Conservation (phyloP, 495 filamentous ascomycete genomes). For the Pyronema domesticum region DNA sequence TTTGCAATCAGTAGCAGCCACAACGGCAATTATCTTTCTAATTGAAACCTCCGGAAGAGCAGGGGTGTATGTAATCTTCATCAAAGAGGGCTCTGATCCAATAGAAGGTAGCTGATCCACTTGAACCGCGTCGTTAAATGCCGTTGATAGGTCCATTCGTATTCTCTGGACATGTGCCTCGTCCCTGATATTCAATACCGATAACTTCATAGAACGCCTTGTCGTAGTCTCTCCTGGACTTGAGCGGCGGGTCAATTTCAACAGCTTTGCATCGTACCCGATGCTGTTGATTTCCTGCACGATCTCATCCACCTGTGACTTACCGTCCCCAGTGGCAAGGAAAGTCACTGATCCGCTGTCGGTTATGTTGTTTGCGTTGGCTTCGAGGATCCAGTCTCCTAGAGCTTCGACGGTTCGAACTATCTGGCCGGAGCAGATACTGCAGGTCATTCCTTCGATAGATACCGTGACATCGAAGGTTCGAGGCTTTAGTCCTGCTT, state of each 20-base stretch:
- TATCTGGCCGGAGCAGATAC: slow-evolving; percentile 57
- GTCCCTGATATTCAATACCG: too few relatives aligned
- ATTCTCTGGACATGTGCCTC: too few relatives aligned
- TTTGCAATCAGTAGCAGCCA: slow-evolving; percentile 51
- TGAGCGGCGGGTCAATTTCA: slow-evolving; percentile 22
- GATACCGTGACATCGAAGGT: slow-evolving; percentile 39
- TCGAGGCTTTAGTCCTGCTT: slow-evolving; percentile 27
- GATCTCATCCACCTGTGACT: slow-evolving; percentile 10
- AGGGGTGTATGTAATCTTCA: slow-evolving; percentile 50
- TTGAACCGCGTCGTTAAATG: too few relatives aligned
- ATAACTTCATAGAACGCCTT: too few relatives aligned
- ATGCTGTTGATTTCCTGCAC: slow-evolving; percentile 1
- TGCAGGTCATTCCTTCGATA: slow-evolving; percentile 76
- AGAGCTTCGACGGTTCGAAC: slow-evolving; percentile 41
- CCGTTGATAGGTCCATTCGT: too few relatives aligned
- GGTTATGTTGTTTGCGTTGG: slow-evolving; percentile 51
- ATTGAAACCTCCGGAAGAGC: slow-evolving; percentile 54
- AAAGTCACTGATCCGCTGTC: slow-evolving; percentile 56
- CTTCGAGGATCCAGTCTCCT: slow-evolving; percentile 42
- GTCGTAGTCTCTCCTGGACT: too few relatives aligned
- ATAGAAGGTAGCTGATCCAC: too few relatives aligned
- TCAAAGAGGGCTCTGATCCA: too few relatives aligned
- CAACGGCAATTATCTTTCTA: slow-evolving; percentile 48
- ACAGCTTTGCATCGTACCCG: slow-evolving; percentile 26
- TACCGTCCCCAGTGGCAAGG: slow-evolving; percentile 27